Conservation (phyloP, 2,329 filamentous ascomycete genomes). For the Cytospora piceicola region DNA sequence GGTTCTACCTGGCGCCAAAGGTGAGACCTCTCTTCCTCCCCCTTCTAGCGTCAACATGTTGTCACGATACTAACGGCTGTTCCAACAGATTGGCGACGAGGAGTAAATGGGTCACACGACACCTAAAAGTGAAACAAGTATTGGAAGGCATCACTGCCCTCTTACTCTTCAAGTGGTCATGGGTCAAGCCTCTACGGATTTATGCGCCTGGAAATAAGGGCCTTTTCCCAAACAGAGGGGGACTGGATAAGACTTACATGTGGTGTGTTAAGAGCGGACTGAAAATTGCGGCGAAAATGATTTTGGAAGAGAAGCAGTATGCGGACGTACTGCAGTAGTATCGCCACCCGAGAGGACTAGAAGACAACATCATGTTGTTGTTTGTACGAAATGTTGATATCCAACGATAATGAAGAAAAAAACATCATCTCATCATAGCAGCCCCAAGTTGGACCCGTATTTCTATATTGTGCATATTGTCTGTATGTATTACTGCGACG, state of each 20-base stretch:
- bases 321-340: constrained; percentile 14
- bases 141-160: constrained; percentile 9
- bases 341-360: constrained; percentile 18
- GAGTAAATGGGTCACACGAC: constrained; percentile 37
- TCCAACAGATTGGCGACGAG: constrained; percentile 43
- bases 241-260: constrained; percentile 11
- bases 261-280: constrained; percentile 13
- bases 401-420: constrained; percentile 29
- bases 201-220: neutral
- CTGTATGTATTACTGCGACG: neutral
- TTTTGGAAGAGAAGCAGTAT: constrained; percentile 27
- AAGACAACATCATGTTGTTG: constrained; percentile 24
- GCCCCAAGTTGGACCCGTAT: neutral
- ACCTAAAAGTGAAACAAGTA: constrained; percentile 16
- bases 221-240: neutral
- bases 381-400: constrained; percentile 17
- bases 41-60: neutral
- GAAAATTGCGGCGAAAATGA: constrained; percentile 14
- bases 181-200: constrained; percentile 7
- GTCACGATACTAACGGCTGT: constrained; percentile 13
- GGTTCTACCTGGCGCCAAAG: constrained; percentile 99
- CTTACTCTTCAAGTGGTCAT: neutral
- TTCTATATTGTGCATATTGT: neutral
- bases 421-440: constrained; percentile 3
- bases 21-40: constrained; percentile 52